Evolutionary conservation across 2,329 filamentous ascomycete species (phyloP), one percentile per base, ranked within the genome.

Genomic region (Ascomycota sp.): DNA sequence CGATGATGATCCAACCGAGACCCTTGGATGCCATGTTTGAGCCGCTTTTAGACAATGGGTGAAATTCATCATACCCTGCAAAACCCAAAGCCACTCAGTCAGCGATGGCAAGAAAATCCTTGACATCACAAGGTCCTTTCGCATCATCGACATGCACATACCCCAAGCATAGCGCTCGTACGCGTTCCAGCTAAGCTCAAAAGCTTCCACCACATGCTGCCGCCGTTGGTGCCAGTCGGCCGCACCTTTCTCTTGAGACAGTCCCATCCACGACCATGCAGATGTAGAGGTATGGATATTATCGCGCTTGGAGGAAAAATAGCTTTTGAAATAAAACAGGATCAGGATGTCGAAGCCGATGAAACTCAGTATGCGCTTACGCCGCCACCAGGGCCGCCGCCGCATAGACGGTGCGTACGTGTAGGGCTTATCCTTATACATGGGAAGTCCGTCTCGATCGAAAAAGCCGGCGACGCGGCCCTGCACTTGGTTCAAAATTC

Each of bases 351-450:
- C 52, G 27, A 79, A 41, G 6, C 63, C 54, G 21, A 67, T 40
- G 30, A 67, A 49, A 2, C 55, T 61, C 16, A 73, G 42, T 25
- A 69, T 39, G 38, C 76, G 61, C 57, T 76, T 80, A 45, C 68
- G 66, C 51, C 66, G 67, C 58, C 70, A 74, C 43, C 69, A 55
- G 27, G 69, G 62, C 34, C 62, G 62, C 39, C 63, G 61, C 44
- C 68, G 67, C 43, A 67, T 62, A 39, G 68, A 69, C 27, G 64
- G 58, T 30, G 68, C 62, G 45, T 79, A 75, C 33, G 64, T 66
- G 50, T 80, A 89, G n/a, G 89, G 89, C 54, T 98, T 98, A 58
- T 98, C 89, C 57, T 98, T 98, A 61, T 98, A 98, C 78, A 95
- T 84, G 31, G 89, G 89, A 40, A 98, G 59, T 37, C 43, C 53